Base-by-base conservation (phyloP, 148 eudicot species). In the Polygonum maritimum region DNA sequence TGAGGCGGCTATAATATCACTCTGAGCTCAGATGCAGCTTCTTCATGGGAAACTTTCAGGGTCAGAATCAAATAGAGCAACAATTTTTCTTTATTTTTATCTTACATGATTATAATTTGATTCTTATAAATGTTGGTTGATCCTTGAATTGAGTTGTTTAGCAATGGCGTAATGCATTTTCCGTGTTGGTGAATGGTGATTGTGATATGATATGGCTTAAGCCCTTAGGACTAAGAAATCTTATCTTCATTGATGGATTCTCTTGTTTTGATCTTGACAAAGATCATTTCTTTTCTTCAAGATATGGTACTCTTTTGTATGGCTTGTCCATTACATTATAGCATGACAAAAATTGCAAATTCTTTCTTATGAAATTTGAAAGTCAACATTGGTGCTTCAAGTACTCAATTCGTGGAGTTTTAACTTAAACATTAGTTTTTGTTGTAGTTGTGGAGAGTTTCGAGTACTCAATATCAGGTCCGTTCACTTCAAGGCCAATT, bases 21-120 rank as follows among this genome's bases (percentile, higher is more conserved):
- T 14, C 88, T 88, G 18, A 85, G 80, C 74, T 81, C 84, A 76
- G 90, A 88, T 69, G 35, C 65, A 51, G 82, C 97, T 71, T 84
- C 86, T 77, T 78, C 85, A 40, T 90, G 97, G 95, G 97, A 92
- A 79, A 90, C 90, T 13, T 90, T 92, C 67, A 81, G 84, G 87
- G 97, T 92, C 75, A 55, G 86, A 79, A 79, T 36, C 73, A 18
- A 79, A 79, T 36, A 69, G 14, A 14, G 58, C 18, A 38, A 75
- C 35, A 55, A 41, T 38, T 48, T 58, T 18, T 19, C 57, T 19
- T 13, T n/a, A n/a, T 18, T 49, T 49, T 12, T n/a, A n/a, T n/a
- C n/a, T 49, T 14, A 49, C 45, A 41, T 41, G 45, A 41, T 41
- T 41, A 6, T 41, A n/a, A 41, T 41, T 7, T 55, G 31, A 18